Percentiles rank a stretch among this genome's conserved stretches.
These are phyloP conservation scores for Hansenula lynferdii DNA, from an alignment of 1,139 yeast genomes.

Conservation along the genomic window DNA sequence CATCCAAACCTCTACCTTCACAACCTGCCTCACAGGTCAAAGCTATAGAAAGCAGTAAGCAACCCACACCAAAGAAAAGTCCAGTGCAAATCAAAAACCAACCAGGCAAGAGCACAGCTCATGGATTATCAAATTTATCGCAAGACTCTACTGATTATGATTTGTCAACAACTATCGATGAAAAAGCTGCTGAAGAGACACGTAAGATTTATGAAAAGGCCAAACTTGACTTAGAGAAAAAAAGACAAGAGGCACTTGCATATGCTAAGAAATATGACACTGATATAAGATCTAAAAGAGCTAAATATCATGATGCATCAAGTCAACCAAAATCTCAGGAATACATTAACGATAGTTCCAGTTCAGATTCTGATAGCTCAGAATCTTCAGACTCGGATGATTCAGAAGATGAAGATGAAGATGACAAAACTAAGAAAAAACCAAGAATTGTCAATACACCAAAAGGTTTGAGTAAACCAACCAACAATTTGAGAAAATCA, in stretches of 20 bases:
- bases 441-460: slow-evolving; percentile 36
- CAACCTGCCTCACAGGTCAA: no score
- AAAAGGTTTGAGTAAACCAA: slow-evolving; percentile 22
- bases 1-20: no score
- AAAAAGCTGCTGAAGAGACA: slow-evolving; percentile 5
- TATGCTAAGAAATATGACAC: not conserved
- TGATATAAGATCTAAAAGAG: slow-evolving; percentile 16
- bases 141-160: not conserved
- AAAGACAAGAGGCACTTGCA: slow-evolving; percentile 3
- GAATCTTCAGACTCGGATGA: slow-evolving; percentile 1
- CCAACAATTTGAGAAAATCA: slow-evolving; percentile 5
- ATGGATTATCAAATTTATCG: no score
- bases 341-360: slow-evolving; percentile 5
- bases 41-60: no score
- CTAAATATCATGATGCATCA: slow-evolving; percentile 21
- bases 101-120: not conserved
- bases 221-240: slow-evolving; percentile 5
- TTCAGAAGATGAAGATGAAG: slow-evolving; percentile 19
- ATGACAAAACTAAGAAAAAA: slow-evolving; percentile 18
- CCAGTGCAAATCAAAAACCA: not conserved
- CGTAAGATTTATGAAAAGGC: slow-evolving; percentile 9
- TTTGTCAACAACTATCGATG: not conserved
- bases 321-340: slow-evolving; percentile 9
- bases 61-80: no score
- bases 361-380: slow-evolving; percentile 13